Percentiles rank a stretch among this genome's conserved stretches.
Conservation (phyloP, 495 filamentous ascomycete species). For the Elasticomyces elasticus region DNA sequence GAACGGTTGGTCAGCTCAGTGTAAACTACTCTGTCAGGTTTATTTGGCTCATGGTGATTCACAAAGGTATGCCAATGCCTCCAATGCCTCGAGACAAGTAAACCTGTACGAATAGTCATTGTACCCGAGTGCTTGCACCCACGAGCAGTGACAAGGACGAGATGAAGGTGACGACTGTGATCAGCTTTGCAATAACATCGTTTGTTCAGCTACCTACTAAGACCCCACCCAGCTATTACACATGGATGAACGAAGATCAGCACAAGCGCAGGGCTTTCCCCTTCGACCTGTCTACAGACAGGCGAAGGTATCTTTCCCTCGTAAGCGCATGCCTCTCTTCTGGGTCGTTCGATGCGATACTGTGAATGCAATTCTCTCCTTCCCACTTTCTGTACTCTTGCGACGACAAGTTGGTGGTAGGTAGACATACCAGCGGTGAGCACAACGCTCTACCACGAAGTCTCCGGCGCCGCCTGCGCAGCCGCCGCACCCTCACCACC, state of each 20-base stretch:
- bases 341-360: neutral
- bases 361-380: neutral
- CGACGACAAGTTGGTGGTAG: conserved; percentile 21
- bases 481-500: conserved; percentile 45
- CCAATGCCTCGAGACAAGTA: no score
- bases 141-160: no score
- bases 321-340: conserved; percentile 52
- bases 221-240: neutral
- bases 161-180: neutral
- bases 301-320: conserved; percentile 91
- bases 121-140: no score
- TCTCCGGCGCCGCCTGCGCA: conserved; percentile 33
- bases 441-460: conserved; percentile 53
- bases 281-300: conserved; percentile 34
- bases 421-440: no score
- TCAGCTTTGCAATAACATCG: no score
- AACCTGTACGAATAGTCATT: no score
- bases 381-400: conserved; percentile 1
- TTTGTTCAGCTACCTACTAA: neutral
- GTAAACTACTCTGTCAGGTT: no score
- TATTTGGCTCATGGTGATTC: no score
- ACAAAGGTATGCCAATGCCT: no score
- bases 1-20: no score
- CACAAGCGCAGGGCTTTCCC: conserved; percentile 89
- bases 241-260: neutral